phyloP scores from a whole-genome alignment of 352 stramenopile genomes.

The Phytophthora podocarpi region DNA sequence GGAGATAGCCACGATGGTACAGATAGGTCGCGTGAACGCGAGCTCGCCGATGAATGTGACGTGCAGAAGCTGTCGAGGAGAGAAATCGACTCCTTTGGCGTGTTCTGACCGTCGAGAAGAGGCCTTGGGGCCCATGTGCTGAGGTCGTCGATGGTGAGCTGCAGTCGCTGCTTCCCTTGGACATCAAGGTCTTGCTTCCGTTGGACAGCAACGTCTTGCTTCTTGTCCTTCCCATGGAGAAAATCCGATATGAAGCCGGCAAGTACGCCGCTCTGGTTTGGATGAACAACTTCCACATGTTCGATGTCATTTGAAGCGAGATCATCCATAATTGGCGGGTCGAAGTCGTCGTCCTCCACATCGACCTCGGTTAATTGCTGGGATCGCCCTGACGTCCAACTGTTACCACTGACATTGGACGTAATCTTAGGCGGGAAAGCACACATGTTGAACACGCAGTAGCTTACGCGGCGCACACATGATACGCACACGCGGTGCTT shows the following conservation, averaged over 20 bases:
- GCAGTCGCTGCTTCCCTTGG: constrained; percentile 26
- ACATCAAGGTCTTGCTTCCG: constrained; percentile 18
- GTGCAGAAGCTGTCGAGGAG: constrained; percentile 44
- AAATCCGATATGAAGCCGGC: constrained; percentile 31
- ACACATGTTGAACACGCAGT: constrained; percentile 54
- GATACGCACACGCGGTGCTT: constrained; percentile 52
- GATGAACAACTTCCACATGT: constrained; percentile 35
- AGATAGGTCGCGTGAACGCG: constrained; percentile 26
- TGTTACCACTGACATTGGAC: constrained; percentile 29
- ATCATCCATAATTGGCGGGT: constrained; percentile 47
- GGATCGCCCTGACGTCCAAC: constrained; percentile 24
- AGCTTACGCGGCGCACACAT: constrained; percentile 53
- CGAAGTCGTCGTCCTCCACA: constrained; percentile 26
- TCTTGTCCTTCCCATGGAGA: constrained; percentile 30
- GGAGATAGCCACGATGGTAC: constrained; percentile 24
- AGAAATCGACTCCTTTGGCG: constrained; percentile 47
- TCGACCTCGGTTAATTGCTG: constrained; percentile 25
- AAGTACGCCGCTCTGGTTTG: constrained; percentile 16
- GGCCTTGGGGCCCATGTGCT: constrained; percentile 26
- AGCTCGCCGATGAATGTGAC: constrained; percentile 38
- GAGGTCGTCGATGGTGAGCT: constrained; percentile 40
- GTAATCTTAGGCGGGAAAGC: constrained; percentile 29
- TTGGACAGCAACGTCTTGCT: constrained; percentile 8
- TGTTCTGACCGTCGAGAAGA: constrained; percentile 21
- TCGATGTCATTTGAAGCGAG: constrained; percentile 42